A percentile compares a stretch with the other conserved stretches of the same genome.
Evolutionary conservation across 2,329 filamentous ascomycete genomes (phyloP).

Genomic region (Coleophoma crateriformis): DNA sequence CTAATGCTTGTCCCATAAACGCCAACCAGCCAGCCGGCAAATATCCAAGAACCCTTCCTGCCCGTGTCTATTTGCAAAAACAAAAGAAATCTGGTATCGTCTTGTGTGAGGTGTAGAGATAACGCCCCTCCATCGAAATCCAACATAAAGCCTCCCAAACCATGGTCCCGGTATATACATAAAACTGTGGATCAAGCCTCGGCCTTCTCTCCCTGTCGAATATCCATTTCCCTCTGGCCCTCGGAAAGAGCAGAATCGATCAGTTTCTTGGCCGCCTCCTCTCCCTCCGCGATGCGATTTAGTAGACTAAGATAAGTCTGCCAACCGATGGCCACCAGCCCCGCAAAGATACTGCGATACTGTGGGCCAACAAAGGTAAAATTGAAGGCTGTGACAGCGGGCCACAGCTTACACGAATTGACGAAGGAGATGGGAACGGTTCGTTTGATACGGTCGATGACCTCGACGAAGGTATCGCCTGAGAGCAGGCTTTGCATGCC

Average conservation of each 20-base stretch:
- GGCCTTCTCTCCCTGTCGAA: conserved; percentile 1
- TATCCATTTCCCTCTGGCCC: background rate
- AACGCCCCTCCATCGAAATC: no score
- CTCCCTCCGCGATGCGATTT: conserved; percentile 66
- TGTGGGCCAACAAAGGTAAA: conserved; percentile 79
- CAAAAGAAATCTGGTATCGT: background rate
- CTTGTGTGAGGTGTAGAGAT: no score
- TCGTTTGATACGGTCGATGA: conserved; percentile 63
- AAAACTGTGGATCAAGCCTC: conserved; percentile 2
- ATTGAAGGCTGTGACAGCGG: conserved; percentile 76
- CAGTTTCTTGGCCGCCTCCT: conserved; percentile 24
- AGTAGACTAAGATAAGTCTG: conserved; percentile 84
- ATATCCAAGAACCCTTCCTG: no score
- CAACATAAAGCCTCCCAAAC: background rate
- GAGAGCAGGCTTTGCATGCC: conserved; percentile 70
- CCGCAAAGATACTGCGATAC: conserved; percentile 75
- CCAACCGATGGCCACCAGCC: conserved; percentile 79
- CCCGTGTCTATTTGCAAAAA: background rate
- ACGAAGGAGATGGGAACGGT: conserved; percentile 72
- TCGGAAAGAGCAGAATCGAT: background rate
- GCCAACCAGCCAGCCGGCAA: no score
- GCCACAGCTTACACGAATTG: conserved; percentile 87
- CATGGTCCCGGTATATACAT: background rate
- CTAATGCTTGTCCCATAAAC: no score
- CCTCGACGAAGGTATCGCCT: conserved; percentile 58